Evolutionary conservation across 768 basidiomycete genomes (phyloP).

Genomic region (Lentinula sp.): DNA sequence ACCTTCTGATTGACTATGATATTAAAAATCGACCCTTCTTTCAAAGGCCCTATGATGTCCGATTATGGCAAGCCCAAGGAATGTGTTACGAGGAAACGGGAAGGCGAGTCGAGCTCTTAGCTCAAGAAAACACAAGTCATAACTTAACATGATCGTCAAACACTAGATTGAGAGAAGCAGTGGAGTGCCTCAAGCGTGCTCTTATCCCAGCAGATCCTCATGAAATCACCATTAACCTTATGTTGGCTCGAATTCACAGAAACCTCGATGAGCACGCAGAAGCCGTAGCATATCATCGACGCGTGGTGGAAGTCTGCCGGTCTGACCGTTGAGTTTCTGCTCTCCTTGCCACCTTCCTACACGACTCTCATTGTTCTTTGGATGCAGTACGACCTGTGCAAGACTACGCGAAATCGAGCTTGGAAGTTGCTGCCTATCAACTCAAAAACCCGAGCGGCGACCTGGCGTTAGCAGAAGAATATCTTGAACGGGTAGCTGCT

Average conservation of each 20-base stretch:
- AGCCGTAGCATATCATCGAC: constrained; percentile 75
- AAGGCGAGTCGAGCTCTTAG: constrained; percentile 39
- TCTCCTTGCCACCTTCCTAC: constrained; percentile 5
- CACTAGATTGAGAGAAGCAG: constrained; percentile 75
- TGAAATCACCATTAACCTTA: constrained; percentile 67
- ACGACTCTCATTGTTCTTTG: constrained; percentile 17
- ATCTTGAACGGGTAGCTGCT: constrained; percentile 63
- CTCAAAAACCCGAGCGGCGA: constrained; percentile 58
- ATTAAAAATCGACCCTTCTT: neutral
- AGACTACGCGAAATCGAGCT: constrained; percentile 79
- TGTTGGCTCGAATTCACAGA: constrained; percentile 67
- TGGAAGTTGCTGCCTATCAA: constrained; percentile 81
- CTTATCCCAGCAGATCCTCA: constrained; percentile 74
- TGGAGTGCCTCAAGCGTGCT: constrained; percentile 88
- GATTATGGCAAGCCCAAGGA: constrained; percentile 94
- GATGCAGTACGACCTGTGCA: constrained; percentile 57
- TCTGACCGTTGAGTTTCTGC: constrained; percentile 42
- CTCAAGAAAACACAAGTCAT: neutral
- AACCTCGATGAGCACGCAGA: constrained; percentile 60
- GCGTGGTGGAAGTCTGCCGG: constrained; percentile 68
- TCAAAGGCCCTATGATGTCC: constrained; percentile 85
- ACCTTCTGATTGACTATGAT: neutral
- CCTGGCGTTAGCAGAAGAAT: constrained; percentile 63
- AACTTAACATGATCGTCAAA: neutral
- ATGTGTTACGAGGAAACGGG: constrained; percentile 91